phyloP scores from a whole-genome alignment of 495 filamentous ascomycete genomes.

The Penicillium bovifimosum region DNA sequence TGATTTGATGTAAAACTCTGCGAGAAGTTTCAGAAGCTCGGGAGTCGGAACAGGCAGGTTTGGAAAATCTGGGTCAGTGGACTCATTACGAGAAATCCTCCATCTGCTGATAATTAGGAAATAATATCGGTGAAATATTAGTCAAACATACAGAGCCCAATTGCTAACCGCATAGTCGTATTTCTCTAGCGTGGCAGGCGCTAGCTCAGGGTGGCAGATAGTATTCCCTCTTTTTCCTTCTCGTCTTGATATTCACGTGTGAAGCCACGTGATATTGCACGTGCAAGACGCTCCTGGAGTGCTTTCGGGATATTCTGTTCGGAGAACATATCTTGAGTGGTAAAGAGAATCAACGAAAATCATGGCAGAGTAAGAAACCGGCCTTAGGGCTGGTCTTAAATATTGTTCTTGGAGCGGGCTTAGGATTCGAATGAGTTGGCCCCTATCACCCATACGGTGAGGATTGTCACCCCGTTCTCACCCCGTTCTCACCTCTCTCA shows the following conservation, averaged over 20 bases:
- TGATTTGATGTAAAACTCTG: no score
- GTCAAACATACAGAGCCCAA: conserved; percentile 11
- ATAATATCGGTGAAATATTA: neutral
- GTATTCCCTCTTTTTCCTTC: conserved; percentile 10
- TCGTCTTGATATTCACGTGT: conserved; percentile 11
- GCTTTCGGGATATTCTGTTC: neutral
- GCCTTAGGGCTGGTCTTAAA: neutral
- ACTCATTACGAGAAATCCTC: neutral
- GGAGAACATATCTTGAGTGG: neutral
- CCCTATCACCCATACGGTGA: neutral
- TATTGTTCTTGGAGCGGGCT: neutral
- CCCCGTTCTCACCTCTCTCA: neutral
- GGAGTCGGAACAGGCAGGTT: neutral
- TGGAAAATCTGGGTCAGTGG: neutral
- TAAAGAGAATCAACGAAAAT: neutral
- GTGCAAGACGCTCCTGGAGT: conserved; percentile 6
- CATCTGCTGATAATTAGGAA: neutral
- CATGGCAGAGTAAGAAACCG: neutral
- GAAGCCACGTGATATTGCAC: conserved; percentile 17
- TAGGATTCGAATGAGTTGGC: neutral
- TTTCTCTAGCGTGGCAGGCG: conserved; percentile 12
- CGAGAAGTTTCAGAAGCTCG: no score
- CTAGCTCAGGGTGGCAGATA: conserved; percentile 8
- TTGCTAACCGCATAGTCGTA: conserved; percentile 9
- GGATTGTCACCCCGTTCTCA: neutral